A percentile compares a stretch with the other conserved stretches of the same genome.
phyloP scores from a whole-genome alignment of 2,329 filamentous ascomycete genomes.

The Ophiocordyceps australis region DNA sequence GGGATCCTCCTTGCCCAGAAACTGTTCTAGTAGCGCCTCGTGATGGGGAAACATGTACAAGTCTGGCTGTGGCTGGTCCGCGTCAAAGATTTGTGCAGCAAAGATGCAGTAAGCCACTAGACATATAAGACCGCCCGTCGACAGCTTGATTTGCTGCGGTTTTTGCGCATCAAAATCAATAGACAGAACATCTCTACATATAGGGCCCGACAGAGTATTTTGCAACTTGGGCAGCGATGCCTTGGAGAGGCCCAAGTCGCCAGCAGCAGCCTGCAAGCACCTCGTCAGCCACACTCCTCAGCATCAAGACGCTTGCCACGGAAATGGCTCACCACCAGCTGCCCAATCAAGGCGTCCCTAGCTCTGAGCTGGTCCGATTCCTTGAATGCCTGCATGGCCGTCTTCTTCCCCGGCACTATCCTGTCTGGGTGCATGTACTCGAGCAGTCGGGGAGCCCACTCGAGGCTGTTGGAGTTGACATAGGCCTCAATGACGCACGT shows the following conservation, averaged over 20 bases:
- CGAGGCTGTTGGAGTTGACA: constrained; percentile 38
- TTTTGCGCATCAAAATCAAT: constrained; percentile 24
- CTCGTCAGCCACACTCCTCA: too few species aligned
- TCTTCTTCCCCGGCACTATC: constrained; percentile 41
- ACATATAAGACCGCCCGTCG: constrained; percentile 38
- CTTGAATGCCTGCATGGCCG: constrained; percentile 44
- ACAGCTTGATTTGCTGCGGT: constrained; percentile 34
- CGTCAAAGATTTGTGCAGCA: constrained; percentile 40
- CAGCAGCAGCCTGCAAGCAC: constrained; percentile 39
- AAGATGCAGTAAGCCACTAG: constrained; percentile 45
- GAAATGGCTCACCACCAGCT: constrained; percentile 50
- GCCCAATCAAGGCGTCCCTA: constrained; percentile 49
- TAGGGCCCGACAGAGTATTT: constrained; percentile 20
- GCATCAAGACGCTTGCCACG: too few species aligned
- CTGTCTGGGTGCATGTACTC: constrained; percentile 50
- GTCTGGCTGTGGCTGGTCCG: constrained; percentile 30
- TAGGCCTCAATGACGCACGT: constrained; percentile 62
- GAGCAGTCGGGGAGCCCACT: constrained; percentile 45
- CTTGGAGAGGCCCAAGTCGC: constrained; percentile 37
- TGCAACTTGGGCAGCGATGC: constrained; percentile 26
- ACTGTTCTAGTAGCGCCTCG: constrained; percentile 29
- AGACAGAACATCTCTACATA: constrained; percentile 25
- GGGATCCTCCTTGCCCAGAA: constrained; percentile 30
- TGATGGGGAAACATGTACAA: constrained; percentile 44
- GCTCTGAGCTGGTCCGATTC: constrained; percentile 42